phyloP scores from a whole-genome alignment of 192 early-diverging fungal species.

The Entomortierella parvispora region DNA sequence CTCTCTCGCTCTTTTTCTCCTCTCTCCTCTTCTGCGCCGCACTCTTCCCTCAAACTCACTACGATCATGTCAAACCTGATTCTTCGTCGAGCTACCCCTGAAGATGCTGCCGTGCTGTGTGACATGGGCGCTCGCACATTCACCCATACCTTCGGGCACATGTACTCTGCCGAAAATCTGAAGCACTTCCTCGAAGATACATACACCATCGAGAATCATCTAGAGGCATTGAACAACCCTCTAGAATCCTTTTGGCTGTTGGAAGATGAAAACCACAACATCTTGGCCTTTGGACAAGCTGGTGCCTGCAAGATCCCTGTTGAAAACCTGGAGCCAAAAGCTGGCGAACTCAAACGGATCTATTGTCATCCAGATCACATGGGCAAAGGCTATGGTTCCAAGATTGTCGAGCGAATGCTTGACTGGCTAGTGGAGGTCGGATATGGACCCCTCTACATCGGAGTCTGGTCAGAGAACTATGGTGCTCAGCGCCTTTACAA shows the following conservation, averaged over 20 bases:
- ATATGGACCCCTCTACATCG: constrained; percentile 30
- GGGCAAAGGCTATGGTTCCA: constrained; percentile 35
- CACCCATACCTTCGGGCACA: constrained; percentile 36
- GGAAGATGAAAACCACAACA: constrained; percentile 27
- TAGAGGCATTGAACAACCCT: constrained; percentile 17
- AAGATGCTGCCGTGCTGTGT: constrained; percentile 26
- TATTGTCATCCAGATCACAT: constrained; percentile 41
- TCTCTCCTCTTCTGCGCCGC: too few relatives aligned
- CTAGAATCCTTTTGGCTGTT: constrained; percentile 45
- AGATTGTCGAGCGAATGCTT: constrained; percentile 21
- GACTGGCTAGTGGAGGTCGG: constrained; percentile 19
- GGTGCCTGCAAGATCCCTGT: constrained; percentile 47
- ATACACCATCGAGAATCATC: constrained; percentile 38
- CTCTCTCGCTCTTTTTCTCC: too few relatives aligned
- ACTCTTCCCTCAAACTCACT: too few relatives aligned
- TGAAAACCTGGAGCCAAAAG: constrained; percentile 14
- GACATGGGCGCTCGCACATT: constrained; percentile 43
- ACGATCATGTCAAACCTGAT: constrained; percentile 7
- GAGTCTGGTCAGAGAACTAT: constrained; percentile 48
- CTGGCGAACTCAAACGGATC: constrained; percentile 45
- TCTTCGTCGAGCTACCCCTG: constrained; percentile 30
- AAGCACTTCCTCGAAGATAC: constrained; percentile 26
- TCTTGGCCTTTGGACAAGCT: constrained; percentile 35
- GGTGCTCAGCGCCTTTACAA: constrained; percentile 38
- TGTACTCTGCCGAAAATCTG: constrained; percentile 28